Percentiles rank a stretch among this genome's conserved stretches.
These are phyloP conservation scores for Coleophoma cylindrospora DNA, from an alignment of 2,329 filamentous ascomycete genomes.

Conservation along the genomic window DNA sequence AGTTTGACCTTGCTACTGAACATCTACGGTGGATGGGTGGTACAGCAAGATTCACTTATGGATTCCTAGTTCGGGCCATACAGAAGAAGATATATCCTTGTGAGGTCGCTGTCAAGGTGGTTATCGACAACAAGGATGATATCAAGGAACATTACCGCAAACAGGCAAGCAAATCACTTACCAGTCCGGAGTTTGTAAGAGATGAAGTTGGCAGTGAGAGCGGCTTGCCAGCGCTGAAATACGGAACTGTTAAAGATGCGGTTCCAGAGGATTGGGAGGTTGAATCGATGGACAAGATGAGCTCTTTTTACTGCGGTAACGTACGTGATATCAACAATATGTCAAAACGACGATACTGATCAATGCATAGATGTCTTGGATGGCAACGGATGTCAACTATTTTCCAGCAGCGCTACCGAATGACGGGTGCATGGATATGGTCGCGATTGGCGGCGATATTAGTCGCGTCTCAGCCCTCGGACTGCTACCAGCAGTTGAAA, in stretches of 20 bases:
- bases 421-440: conserved; percentile 79
- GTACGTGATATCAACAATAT: conserved; percentile 35
- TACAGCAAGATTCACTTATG: conserved; percentile 72
- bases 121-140: conserved; percentile 64
- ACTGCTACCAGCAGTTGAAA: conserved; percentile 65
- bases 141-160: conserved; percentile 68
- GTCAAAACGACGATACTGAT: background rate
- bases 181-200: background rate
- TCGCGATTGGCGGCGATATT: conserved; percentile 72
- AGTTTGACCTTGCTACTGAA: conserved; percentile 83
- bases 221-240: conserved; percentile 62
- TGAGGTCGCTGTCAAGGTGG: conserved; percentile 78
- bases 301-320: conserved; percentile 90
- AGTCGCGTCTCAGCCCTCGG: conserved; percentile 58
- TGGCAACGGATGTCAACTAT: conserved; percentile 80
- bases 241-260: conserved; percentile 70
- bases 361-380: conserved; percentile 67
- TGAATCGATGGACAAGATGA: conserved; percentile 66
- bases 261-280: conserved; percentile 72
- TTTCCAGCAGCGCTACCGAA: conserved; percentile 76
- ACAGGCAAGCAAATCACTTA: conserved; percentile 21
- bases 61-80: conserved; percentile 68
- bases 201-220: conserved; percentile 29
- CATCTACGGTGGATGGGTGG: conserved; percentile 83
- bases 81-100: conserved; percentile 77